Conservation (phyloP, 208 protist genomes). For the Trypanosoma conorhini region DNA sequence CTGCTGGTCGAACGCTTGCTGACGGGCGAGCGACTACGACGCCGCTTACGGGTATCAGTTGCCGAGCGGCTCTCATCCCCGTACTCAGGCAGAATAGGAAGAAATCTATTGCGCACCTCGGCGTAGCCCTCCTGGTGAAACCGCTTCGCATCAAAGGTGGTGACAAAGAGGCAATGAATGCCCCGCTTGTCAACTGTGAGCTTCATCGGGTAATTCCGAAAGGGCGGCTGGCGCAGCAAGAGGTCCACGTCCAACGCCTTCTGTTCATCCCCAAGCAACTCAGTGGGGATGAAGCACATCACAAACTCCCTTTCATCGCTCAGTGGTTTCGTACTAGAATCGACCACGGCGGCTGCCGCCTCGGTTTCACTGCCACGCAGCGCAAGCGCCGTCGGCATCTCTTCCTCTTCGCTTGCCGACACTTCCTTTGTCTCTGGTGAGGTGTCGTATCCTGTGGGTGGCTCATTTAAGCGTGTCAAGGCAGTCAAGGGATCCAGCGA, state of each 20-base stretch:
- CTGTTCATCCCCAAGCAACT: constrained; percentile 4
- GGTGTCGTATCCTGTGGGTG: background rate
- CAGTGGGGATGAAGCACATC: constrained; percentile 32
- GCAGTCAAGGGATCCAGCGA: background rate
- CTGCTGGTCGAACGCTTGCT: background rate
- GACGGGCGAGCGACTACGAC: constrained; percentile 18
- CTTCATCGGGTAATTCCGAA: constrained; percentile 36
- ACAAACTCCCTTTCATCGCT: constrained; percentile 5
- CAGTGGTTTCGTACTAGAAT: background rate
- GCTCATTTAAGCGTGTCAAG: background rate
- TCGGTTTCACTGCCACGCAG: background rate
- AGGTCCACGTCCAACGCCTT: constrained; percentile 20
- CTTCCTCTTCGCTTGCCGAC: background rate
- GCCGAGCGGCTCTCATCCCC: background rate
- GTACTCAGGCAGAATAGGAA: constrained; percentile 28
- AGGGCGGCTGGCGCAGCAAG: constrained; percentile 20
- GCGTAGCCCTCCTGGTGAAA: constrained; percentile 26
- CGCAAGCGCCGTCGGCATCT: background rate
- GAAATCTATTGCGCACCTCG: constrained; percentile 19
- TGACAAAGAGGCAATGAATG: constrained; percentile 31
- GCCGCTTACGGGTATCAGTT: constrained; percentile 11
- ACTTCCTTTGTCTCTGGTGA: background rate
- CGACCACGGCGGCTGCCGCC: background rate
- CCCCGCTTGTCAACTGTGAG: constrained; percentile 23
- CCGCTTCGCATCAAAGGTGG: constrained; percentile 26